Base-by-base conservation (phyloP, 345 rosid genomes). In the Raphanus sativus region DNA sequence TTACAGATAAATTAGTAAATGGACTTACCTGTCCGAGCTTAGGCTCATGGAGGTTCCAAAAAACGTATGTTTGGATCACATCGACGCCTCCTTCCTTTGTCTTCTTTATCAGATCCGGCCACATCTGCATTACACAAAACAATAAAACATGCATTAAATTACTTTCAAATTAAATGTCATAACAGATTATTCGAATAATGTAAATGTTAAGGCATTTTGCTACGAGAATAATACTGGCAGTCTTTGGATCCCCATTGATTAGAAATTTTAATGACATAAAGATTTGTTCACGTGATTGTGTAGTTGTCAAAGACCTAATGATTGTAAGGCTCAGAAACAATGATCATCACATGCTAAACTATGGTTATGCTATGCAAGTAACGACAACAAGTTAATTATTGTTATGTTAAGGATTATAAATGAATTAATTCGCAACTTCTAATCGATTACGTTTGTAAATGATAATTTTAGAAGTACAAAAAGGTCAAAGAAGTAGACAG, bases 21-120 rank as follows among this genome's bases (percentile, higher is more conserved):
- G 17, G 26, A 67, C 76, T 40, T 17, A 94, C 98, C 91, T 90
- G 87, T 24, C 92, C 89, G 5, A 84, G 96, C 52, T 77, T 89
- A 3, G 98, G 97, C 74, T 94, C 97, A 28, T 92, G 98, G 32
- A 86, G 83, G 78, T 90, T 90, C 98, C 98, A 94, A 13, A 94
- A 94, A n/a, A 94, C 97, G 12, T 92, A 94, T 5, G 97, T 94
- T 52, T 94, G 89, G 42, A 94, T 90, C 82, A 90, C 98, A 72
- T 92, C 93, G 9, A 94, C 32, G 4, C 97, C 98, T 79, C 98
- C 98, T 62, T 88, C 92, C 70, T 89, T 92, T 15, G 95, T 91
- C 85, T 89, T 90, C 17, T 85, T 81, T 73, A 94, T 89, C 78
- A 94, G 77, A 56, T 88, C 85, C 15, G 93, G 84, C 98, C 98